A percentile compares a stretch with the other conserved stretches of the same genome.
phyloP scores from a whole-genome alignment of 2,329 filamentous ascomycete species.

The Cordyceps fumosorosea region DNA sequence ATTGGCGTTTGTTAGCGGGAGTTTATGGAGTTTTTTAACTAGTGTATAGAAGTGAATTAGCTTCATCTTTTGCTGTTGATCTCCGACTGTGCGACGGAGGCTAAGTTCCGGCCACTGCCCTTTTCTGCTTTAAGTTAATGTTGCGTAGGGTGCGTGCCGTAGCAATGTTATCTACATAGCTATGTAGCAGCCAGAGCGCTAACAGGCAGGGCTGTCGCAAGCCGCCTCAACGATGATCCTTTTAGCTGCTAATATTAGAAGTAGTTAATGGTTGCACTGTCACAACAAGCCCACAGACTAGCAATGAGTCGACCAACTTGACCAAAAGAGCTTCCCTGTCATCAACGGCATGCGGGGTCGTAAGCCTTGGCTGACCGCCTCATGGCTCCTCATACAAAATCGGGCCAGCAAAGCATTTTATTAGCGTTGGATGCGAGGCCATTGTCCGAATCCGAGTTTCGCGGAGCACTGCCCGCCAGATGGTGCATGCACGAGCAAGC shows the following conservation, averaged over 20 bases:
- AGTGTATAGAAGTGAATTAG: not conserved
- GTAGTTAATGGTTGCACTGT: not conserved
- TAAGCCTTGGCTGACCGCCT: not conserved
- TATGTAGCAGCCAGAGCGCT: not conserved
- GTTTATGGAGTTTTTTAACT: not conserved
- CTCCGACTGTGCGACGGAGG: not conserved
- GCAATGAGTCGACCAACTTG: not conserved
- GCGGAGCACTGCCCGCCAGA: not conserved
- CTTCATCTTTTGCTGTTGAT: not conserved
- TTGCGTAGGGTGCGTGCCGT: not conserved
- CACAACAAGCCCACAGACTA: too few species aligned
- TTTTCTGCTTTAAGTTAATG: not conserved
- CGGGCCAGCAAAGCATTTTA: not conserved
- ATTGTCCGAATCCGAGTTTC: conserved; percentile 2
- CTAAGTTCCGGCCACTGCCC: not conserved
- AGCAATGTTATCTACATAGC: too few species aligned
- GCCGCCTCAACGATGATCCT: not conserved
- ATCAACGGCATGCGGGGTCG: not conserved
- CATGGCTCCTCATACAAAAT: not conserved
- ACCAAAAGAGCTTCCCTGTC: not conserved
- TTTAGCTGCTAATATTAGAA: not conserved
- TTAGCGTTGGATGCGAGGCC: not conserved
- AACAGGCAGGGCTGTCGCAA: not conserved
- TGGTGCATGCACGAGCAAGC: not conserved
- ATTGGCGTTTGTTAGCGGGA: not conserved